These are phyloP conservation scores for Moesziomyces parantarcticus DNA, from an alignment of 1,284 basidiomycete genomes.

Conservation along the genomic window DNA sequence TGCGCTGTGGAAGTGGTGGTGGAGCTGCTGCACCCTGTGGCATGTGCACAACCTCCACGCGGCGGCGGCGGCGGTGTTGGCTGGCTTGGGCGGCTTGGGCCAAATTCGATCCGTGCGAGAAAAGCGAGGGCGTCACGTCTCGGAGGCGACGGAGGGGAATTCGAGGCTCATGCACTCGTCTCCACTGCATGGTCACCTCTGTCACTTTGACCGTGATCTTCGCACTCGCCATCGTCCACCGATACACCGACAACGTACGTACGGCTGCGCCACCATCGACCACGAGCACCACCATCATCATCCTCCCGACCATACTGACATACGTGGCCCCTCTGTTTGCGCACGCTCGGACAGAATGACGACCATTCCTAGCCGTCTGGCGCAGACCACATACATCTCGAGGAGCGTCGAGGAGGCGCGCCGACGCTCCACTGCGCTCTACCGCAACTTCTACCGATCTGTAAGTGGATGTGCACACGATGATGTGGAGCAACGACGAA, in stretches of 20 bases:
- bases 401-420: constrained; percentile 77
- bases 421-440: constrained; percentile 79
- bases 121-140: background rate
- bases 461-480: constrained; percentile 71
- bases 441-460: constrained; percentile 90
- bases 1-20: background rate
- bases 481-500: no score
- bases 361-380: constrained; percentile 90
- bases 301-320: constrained; percentile 2
- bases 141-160: constrained; percentile 21
- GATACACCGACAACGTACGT: constrained; percentile 29
- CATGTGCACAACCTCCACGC: constrained; percentile 23
- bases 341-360: constrained; percentile 72
- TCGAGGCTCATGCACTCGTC: constrained; percentile 33
- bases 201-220: constrained; percentile 2
- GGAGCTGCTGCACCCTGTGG: constrained; percentile 10
- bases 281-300: no score
- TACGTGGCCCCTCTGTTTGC: background rate
- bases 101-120: constrained; percentile 40
- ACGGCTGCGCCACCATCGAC: background rate
- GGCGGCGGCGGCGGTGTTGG: no score
- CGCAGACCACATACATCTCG: constrained; percentile 74
- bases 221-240: constrained; percentile 22
- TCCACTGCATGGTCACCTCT: constrained; percentile 17
- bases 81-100: background rate